Evolutionary conservation across 208 protist genomes (phyloP).

Genomic region (Histomonas meleagridis): DNA sequence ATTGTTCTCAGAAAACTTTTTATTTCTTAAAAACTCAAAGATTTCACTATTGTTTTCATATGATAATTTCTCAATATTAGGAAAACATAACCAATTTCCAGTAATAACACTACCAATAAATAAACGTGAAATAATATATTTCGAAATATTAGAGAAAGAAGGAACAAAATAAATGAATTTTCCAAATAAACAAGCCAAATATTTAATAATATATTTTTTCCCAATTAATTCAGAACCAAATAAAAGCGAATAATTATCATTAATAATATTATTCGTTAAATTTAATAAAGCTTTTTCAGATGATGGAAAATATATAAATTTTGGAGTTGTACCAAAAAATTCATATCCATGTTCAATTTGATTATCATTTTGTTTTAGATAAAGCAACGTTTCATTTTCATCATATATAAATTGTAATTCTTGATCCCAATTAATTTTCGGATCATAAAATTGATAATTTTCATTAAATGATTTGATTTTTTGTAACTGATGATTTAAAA

Average conservation of each 20-base stretch:
- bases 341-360: conserved; percentile 23
- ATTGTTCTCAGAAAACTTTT: not conserved
- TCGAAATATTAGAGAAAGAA: not conserved
- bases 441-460: not conserved
- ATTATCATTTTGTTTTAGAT: not conserved
- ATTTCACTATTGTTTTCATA: not conserved
- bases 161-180: conserved; percentile 8
- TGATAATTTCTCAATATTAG: not conserved
- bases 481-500: not conserved
- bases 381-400: not conserved
- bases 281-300: not conserved
- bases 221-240: not conserved
- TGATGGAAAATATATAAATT: conserved; percentile 20
- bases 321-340: not conserved
- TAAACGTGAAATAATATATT: not conserved
- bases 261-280: not conserved
- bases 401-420: not conserved
- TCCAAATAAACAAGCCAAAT: not conserved
- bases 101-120: not conserved
- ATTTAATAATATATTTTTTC: not conserved
- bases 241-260: not conserved
- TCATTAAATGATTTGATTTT: not conserved
- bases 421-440: not conserved
- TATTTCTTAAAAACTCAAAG: not conserved
- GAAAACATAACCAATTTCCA: conserved; percentile 1